Base-by-base conservation (phyloP, 768 basidiomycete species). In the Vararia minispora region DNA sequence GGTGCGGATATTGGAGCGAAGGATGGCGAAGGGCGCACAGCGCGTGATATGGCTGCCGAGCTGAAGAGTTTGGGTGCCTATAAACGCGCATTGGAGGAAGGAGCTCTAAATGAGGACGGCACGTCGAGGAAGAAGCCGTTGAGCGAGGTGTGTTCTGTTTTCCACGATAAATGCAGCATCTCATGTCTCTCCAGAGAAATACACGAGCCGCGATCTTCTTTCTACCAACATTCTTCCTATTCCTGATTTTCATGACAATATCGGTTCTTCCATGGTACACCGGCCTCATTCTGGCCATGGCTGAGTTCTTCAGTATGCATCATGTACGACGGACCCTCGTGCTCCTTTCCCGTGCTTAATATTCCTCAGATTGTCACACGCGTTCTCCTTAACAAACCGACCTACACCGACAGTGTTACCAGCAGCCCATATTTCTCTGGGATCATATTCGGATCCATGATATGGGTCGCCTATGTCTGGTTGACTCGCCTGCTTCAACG, bases 1-100 rank as follows among this genome's bases (percentile, higher is more conserved):
- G 94, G 90, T 0, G 86, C 79, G 1, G 87, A 89, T 53, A 60
- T 94, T 16, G 68, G 65, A 25, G 77, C 79, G 6, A 85, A 84
- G 52, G 91, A 95, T 49, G 73, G 69, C 8, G 77, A 80, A 37
- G 85, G 87, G 6, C 76, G 95, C 53, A 92, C 90, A 1, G 77
- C 94, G 33, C 68, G 82, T 43, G 95, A 98, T 50, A 92, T 99
- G 88, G 92, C 95, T 0, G 69, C 78, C 10, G 90, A 95, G 58
- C 65, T 98, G 32, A 95, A 95, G 61, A 87, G 85, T 45, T 53
- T 91, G 18, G 86, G 80, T 5, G 84, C 94, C 2, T 98, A 84
- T 80, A 83, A 80, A 54, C 74, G 82, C 11, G 94, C 87, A 0
- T 57, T 97, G 47, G 80, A 87, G 52, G 91, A 95, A 51, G 85